Conservation (phyloP, 768 basidiomycete species). For the Asterophora lycoperdoides region DNA sequence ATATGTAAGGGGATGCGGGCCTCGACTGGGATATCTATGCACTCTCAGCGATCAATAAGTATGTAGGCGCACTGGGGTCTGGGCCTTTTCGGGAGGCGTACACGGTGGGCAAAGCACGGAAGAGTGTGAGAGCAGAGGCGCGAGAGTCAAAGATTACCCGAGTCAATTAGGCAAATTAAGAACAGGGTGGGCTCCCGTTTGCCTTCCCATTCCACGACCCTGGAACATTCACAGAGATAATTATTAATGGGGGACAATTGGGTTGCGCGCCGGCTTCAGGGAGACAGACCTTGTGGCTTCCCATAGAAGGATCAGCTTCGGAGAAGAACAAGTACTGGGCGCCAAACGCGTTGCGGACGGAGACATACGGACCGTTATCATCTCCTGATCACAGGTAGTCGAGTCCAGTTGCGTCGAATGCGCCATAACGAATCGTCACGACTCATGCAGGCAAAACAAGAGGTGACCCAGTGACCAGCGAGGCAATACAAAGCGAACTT, state of each 20-base stretch:
- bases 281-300: not conserved
- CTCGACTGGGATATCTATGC: not conserved
- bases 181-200: not conserved
- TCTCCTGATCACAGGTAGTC: not conserved
- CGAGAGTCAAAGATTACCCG: not conserved
- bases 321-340: not conserved
- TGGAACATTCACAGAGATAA: constrained; percentile 7
- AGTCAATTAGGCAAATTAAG: not conserved
- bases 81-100: not conserved
- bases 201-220: not conserved
- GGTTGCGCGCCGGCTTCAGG: too few relatives aligned
- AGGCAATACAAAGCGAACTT: not conserved
- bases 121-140: not conserved
- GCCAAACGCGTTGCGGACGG: constrained; percentile 9
- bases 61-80: not conserved
- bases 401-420: not conserved
- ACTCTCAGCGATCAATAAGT: constrained; percentile 4
- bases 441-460: not conserved
- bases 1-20: not conserved
- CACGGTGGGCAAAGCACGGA: not conserved
- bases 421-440: not conserved
- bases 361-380: not conserved
- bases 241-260: not conserved
- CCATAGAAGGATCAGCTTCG: not conserved
- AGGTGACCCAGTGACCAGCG: not conserved